Conservation (phyloP, 495 filamentous ascomycete species). For the Penicillium desertorum region DNA sequence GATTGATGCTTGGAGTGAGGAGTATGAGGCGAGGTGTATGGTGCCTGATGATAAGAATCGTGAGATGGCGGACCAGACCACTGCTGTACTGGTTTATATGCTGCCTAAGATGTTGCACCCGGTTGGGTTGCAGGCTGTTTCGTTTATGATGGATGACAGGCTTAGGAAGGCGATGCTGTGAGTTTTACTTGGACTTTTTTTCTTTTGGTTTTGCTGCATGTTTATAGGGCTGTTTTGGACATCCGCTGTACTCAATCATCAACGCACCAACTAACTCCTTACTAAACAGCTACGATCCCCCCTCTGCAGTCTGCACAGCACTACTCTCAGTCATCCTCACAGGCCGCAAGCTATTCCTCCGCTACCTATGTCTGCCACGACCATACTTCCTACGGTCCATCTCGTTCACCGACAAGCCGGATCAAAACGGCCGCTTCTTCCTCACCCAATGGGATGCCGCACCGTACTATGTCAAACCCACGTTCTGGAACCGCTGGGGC, state of each 20-base stretch:
- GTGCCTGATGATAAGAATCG: conserved; percentile 55
- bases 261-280: background rate
- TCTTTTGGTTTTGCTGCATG: background rate
- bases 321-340: conserved; percentile 46
- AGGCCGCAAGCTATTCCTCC: conserved; percentile 52
- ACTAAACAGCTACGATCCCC: conserved; percentile 39
- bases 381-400: conserved; percentile 43
- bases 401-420: conserved; percentile 42
- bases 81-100: conserved; percentile 58
- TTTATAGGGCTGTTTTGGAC: background rate
- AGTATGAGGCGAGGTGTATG: conserved; percentile 59
- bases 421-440: conserved; percentile 51
- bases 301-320: conserved; percentile 34
- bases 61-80: conserved; percentile 54
- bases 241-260: background rate
- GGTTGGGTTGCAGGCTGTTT: conserved; percentile 51
- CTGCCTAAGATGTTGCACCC: conserved; percentile 51
- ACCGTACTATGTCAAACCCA: conserved; percentile 63
- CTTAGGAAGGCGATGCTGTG: conserved; percentile 65
- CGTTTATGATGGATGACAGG: conserved; percentile 62
- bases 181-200: too few species aligned
- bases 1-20: conserved; percentile 55
- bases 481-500: conserved; percentile 61
- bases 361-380: conserved; percentile 57
- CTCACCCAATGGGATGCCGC: conserved; percentile 50